Conservation (phyloP, 306 rosid genomes). For the Rosa chinensis region DNA sequence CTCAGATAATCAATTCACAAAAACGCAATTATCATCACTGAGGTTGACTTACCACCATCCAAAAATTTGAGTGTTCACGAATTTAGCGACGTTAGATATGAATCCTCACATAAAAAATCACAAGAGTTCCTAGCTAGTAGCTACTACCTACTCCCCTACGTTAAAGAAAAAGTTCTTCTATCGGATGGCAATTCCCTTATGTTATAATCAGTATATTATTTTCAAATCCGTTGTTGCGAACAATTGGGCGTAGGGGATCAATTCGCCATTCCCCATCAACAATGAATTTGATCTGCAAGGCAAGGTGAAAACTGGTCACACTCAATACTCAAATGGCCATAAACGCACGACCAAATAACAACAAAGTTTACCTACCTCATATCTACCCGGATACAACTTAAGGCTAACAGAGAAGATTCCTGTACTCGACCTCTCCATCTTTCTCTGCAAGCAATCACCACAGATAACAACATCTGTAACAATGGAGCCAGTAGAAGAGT, state of each 20-base stretch:
- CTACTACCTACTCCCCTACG: slow-evolving; percentile 28
- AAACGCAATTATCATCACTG: neutral
- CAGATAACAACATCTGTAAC: neutral
- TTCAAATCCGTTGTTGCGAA: slow-evolving; percentile 48
- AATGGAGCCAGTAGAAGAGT: neutral
- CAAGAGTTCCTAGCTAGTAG: slow-evolving; percentile 5
- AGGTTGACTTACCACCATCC: neutral
- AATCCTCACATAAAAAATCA: slow-evolving; percentile 37
- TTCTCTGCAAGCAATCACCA: slow-evolving; percentile 56
- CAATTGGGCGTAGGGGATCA: slow-evolving; percentile 77
- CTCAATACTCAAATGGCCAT: neutral
- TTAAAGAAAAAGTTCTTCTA: neutral
- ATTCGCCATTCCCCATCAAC: slow-evolving; percentile 92
- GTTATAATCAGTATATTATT: slow-evolving; percentile 66
- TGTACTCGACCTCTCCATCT: slow-evolving; percentile 61
- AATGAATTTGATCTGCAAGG: slow-evolving; percentile 77
- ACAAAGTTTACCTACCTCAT: slow-evolving; percentile 56
- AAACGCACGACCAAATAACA: neutral
- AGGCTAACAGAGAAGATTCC: slow-evolving; percentile 71
- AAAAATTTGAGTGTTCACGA: neutral
- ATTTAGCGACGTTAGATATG: slow-evolving; percentile 17
- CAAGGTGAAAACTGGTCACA: neutral
- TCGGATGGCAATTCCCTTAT: slow-evolving; percentile 21
- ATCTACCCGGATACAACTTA: slow-evolving; percentile 87
- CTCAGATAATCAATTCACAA: neutral